Base-by-base conservation (phyloP, 2,329 filamentous ascomycete genomes). In the Scleromitrula shiraiana region DNA sequence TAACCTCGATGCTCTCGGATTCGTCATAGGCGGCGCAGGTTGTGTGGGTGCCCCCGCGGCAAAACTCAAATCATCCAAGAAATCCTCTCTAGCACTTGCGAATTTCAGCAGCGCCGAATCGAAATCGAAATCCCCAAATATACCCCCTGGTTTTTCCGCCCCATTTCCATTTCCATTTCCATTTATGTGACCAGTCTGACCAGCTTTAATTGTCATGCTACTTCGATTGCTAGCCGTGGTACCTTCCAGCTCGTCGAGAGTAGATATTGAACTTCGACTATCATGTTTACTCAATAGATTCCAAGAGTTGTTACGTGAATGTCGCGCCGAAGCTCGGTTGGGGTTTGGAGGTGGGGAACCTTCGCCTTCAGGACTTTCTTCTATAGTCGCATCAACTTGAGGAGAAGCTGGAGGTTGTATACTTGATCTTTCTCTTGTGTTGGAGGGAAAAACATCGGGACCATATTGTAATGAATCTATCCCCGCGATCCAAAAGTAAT, bases 21-120 rank as follows among this genome's bases (percentile, higher is more conserved):
- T 83, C 24, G 89, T 78, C 72, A 87, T 88, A 8, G 80, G 80
- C 20, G 83, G 80, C 49, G 82, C 73, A 49, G 77, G 70, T 57
- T 85, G 78, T 20, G 85, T 75, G 33, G 86, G 85, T 36, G 60
- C 62, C 32, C 90, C 89, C 19, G 90, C 88, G 56, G 79, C 88
- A 65, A 97, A 89, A 56, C 83, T 88, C 46, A 97, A 76, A 65
- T 98, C 93, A 55, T 95, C 88, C 44, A 97, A 72, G 61, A 98
- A 98, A 51, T 83, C 85, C 60, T 98, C 93, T 55, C 93, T 77
- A 70, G 97, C 91, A n/a, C 83, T 85, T 38, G 93, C 89, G 65
- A 98, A 98, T 69, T 96, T 97, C 61, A 89, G 72, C 57, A 98
- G 74, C 22, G 93, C 91, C 62, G 86, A 83, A 64, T 97, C 93